Percentiles rank a stretch among this genome's conserved stretches.
These are phyloP conservation scores for Rhododendron griersonianum DNA, from an alignment of 148 eudicot genomes.

Conservation along the genomic window DNA sequence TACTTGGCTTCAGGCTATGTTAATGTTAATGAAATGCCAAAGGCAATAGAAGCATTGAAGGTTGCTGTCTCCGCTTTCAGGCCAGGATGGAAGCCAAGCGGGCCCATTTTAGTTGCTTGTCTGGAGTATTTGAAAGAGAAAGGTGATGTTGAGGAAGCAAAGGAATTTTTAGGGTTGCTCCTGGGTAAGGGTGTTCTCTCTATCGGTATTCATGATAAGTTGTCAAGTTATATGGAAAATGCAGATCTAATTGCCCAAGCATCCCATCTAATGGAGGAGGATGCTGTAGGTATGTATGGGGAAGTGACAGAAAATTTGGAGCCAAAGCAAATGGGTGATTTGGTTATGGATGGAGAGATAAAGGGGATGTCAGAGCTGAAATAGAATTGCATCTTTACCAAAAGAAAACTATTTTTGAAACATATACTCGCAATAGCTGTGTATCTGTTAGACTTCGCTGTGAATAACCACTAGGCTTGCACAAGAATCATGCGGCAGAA, in stretches of 20 bases:
- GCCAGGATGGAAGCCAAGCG: constrained; percentile 21
- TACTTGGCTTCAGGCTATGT: constrained; percentile 32
- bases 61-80: constrained; percentile 7
- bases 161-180: constrained; percentile 19
- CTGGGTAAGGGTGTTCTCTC: constrained; percentile 18
- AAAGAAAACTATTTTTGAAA: neutral
- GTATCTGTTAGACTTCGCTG: neutral
- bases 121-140: constrained; percentile 29
- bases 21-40: constrained; percentile 23
- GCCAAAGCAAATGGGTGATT: constrained; percentile 1
- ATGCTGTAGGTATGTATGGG: constrained; percentile 1
- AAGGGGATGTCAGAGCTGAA: neutral
- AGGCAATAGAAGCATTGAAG: constrained; percentile 38
- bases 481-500: neutral
- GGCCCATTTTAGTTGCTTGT: constrained; percentile 17
- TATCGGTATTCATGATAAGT: constrained; percentile 6
- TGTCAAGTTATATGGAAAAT: constrained; percentile 10
- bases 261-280: neutral
- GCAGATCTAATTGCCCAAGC: constrained; percentile 1
- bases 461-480: neutral
- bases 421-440: neutral
- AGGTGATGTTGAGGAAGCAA: constrained; percentile 21
- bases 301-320: neutral
- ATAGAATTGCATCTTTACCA: neutral
- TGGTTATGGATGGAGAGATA: neutral